Conservation (phyloP, 169 alveolate species). For the Plasmodium vinckei region DNA sequence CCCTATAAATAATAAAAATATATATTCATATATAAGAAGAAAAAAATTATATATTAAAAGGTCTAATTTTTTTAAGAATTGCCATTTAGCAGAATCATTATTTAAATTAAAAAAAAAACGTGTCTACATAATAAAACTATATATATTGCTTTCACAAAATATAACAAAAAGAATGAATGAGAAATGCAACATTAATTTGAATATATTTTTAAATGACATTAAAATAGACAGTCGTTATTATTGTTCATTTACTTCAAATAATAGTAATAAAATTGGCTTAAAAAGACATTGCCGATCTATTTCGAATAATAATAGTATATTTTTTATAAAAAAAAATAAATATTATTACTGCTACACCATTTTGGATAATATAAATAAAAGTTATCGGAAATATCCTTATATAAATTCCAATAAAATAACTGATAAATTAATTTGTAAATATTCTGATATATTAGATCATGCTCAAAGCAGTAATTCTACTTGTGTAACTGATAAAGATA, state of each 20-base stretch:
- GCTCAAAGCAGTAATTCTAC: neutral
- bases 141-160: constrained; percentile 2
- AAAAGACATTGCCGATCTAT: neutral
- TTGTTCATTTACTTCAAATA: neutral
- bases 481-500: too few relatives aligned
- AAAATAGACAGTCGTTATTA: neutral
- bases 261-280: neutral
- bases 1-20: too few relatives aligned
- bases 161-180: neutral
- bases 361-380: neutral
- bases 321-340: constrained; percentile 4
- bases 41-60: constrained; percentile 11
- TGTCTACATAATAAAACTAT: constrained; percentile 2
- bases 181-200: neutral
- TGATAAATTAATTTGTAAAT: constrained; percentile 3
- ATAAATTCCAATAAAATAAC: neutral
- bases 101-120: neutral
- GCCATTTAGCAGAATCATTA: neutral
- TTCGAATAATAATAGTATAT: neutral
- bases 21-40: neutral
- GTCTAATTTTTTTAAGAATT: constrained; percentile 4
- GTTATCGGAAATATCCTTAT: neutral
- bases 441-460: constrained; percentile 15
- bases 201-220: constrained; percentile 2
- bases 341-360: constrained; percentile 4